Conservation (phyloP, 2,329 filamentous ascomycete genomes). For the Phoma sp. region DNA sequence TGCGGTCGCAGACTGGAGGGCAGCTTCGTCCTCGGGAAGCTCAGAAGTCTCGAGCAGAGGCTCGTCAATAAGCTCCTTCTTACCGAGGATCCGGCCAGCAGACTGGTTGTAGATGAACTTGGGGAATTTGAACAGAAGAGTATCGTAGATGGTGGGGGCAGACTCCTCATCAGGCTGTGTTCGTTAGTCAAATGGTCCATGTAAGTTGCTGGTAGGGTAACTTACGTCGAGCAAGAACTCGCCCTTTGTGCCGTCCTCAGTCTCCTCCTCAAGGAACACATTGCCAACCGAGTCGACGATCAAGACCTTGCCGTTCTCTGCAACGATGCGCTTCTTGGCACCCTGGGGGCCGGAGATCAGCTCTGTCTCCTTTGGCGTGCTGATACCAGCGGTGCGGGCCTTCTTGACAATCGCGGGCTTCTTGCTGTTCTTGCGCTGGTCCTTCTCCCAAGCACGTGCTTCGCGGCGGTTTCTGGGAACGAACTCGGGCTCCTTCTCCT, state of each 20-base stretch:
- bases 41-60: constrained; percentile 46
- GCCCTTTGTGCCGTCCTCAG: constrained; percentile 81
- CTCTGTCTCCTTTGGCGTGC: constrained; percentile 64
- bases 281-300: constrained; percentile 92
- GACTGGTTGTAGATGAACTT: constrained; percentile 70
- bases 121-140: constrained; percentile 81
- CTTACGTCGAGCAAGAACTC: constrained; percentile 90
- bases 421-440: constrained; percentile 70
- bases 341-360: constrained; percentile 69
- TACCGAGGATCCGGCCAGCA: constrained; percentile 53
- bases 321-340: constrained; percentile 84
- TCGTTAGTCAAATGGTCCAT: constrained; percentile 27
- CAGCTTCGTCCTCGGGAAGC: constrained; percentile 48
- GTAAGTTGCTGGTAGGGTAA: constrained; percentile 28
- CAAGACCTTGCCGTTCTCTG: constrained; percentile 93
- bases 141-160: constrained; percentile 79
- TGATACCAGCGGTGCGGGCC: constrained; percentile 58
- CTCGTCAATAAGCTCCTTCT: constrained; percentile 47
- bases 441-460: constrained; percentile 87
- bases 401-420: constrained; percentile 63
- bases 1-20: constrained; percentile 53
- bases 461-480: constrained; percentile 79
- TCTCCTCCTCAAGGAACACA: constrained; percentile 92
- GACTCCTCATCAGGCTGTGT: constrained; percentile 78
- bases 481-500: constrained; percentile 60